These are phyloP conservation scores for Suillus subaureus DNA, from an alignment of 768 basidiomycete genomes.

Conservation along the genomic window DNA sequence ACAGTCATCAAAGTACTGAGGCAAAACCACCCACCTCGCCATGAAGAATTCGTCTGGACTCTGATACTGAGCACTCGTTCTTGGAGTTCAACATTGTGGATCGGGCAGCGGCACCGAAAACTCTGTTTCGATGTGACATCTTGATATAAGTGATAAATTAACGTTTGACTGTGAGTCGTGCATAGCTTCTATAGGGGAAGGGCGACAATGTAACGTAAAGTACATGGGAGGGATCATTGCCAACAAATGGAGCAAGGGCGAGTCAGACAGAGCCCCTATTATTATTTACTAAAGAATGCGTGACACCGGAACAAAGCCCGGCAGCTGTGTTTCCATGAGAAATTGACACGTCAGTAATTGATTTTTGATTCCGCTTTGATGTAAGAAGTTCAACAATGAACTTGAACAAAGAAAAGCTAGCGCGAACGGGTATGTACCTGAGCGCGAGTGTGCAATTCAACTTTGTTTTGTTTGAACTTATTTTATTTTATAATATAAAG, in stretches of 20 bases:
- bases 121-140: no score
- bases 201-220: not conserved
- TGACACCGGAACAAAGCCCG: not conserved
- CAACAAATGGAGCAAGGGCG: not conserved
- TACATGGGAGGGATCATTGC: not conserved
- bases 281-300: not conserved
- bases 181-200: not conserved
- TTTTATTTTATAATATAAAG: no score
- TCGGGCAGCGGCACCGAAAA: not conserved
- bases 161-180: not conserved
- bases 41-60: not conserved
- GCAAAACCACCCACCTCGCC: not conserved
- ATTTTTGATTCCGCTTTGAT: not conserved
- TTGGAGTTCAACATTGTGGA: no score
- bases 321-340: slow-evolving; percentile 1
- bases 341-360: slow-evolving; percentile 9
- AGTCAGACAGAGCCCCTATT: not conserved
- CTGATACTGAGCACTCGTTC: no score
- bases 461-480: not conserved
- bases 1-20: not conserved
- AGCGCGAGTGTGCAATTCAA: no score
- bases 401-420: not conserved
- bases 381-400: not conserved
- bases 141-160: not conserved
- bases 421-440: no score